Evolutionary conservation across 768 basidiomycete species (phyloP).

Genomic region (Kwoniella heveanensis): DNA sequence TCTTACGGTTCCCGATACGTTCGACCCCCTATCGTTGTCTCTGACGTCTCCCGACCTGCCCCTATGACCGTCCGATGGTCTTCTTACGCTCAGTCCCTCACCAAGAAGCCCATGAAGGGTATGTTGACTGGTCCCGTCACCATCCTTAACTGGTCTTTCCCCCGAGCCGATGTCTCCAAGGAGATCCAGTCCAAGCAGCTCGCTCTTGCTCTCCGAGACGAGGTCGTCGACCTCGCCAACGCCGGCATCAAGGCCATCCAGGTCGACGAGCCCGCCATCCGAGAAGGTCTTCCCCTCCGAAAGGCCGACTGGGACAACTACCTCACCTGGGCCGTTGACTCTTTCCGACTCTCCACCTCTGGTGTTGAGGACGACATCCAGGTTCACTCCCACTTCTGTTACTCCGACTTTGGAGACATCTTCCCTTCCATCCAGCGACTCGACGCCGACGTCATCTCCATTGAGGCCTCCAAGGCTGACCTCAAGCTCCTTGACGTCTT

Average conservation of each 20-base stretch:
- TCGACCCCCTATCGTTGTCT: conserved; percentile 96
- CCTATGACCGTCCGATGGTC: conserved; percentile 98
- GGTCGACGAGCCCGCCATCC: conserved; percentile 99
- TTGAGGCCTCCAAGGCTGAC: conserved; percentile 97
- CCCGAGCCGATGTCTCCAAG: conserved; percentile 93
- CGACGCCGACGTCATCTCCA: conserved; percentile 98
- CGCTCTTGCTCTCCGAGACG: conserved; percentile 95
- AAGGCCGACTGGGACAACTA: conserved; percentile 94
- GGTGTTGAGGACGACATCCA: conserved; percentile 92
- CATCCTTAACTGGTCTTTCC: conserved; percentile 99
- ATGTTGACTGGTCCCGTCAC: conserved; percentile 95
- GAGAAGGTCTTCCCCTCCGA: conserved; percentile 97
- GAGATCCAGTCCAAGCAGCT: conserved; percentile 98
- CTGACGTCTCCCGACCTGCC: conserved; percentile 87
- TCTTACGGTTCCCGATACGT: conserved; percentile 99
- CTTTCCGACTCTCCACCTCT: conserved; percentile 95
- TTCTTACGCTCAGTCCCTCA: conserved; percentile 91
- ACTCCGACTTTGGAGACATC: conserved; percentile 96
- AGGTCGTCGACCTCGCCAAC: conserved; percentile 94
- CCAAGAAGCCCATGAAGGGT: conserved; percentile 95
- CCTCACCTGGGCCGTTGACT: conserved; percentile 97
- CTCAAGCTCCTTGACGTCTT: conserved; percentile 96
- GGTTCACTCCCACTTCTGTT: conserved; percentile 82
- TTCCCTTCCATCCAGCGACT: conserved; percentile 95
- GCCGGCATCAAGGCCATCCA: conserved; percentile 97